Evolutionary conservation across 2,329 filamentous ascomycete genomes (phyloP).

Genomic region (Verticillium isaacii): DNA sequence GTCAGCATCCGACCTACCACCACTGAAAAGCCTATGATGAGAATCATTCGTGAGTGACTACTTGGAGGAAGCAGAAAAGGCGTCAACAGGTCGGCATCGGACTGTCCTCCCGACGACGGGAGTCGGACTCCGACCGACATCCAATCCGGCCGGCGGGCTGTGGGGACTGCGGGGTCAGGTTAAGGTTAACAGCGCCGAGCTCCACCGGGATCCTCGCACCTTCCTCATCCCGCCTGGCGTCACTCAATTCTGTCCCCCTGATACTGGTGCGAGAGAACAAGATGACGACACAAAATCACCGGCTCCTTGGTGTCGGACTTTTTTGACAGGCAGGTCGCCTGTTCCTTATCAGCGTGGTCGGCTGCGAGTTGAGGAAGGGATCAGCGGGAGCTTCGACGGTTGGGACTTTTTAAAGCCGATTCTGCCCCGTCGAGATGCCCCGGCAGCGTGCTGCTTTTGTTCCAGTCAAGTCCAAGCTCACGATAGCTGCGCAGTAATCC

Average conservation of each 20-base stretch:
- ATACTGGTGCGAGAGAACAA: background rate
- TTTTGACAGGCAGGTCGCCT: background rate
- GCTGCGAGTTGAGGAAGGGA: background rate
- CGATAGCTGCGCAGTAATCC: background rate
- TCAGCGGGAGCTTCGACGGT: background rate
- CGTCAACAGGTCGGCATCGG: background rate
- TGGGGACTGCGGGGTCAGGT: background rate
- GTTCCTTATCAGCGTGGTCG: background rate
- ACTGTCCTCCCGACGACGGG: background rate
- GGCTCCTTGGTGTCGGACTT: background rate
- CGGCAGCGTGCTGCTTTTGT: background rate
- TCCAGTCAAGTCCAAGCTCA: background rate
- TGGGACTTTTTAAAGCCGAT: background rate
- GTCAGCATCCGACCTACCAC: too few relatives aligned
- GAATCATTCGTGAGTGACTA: too few relatives aligned
- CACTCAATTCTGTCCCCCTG: background rate
- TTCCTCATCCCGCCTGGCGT: background rate
- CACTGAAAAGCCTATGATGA: too few relatives aligned
- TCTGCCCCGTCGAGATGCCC: background rate
- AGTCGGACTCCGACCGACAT: background rate
- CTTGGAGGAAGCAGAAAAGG: background rate
- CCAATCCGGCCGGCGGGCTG: background rate
- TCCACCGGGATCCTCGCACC: background rate
- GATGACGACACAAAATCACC: background rate
- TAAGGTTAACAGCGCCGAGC: background rate